Evolutionary conservation across 805 yeast genomes (phyloP).

Genomic region (Phaffomyces antillensis): DNA sequence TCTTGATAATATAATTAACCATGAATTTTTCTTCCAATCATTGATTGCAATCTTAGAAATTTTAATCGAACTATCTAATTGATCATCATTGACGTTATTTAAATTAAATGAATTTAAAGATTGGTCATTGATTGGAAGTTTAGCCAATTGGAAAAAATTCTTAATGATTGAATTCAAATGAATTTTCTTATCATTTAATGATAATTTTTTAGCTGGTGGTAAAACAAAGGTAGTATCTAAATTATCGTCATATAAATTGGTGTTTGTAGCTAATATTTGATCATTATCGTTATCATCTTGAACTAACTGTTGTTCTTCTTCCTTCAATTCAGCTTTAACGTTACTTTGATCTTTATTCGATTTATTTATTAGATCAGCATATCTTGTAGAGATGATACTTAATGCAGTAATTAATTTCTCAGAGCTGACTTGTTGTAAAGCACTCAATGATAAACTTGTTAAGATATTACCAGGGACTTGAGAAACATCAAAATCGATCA

Average conservation of each 20-base stretch:
- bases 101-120: conserved; percentile 13
- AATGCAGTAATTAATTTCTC: conserved; percentile 56
- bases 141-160: conserved; percentile 47
- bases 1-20: conserved; percentile 71
- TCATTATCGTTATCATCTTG: conserved; percentile 22
- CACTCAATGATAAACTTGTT: conserved; percentile 56
- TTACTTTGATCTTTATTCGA: conserved; percentile 4
- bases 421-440: conserved; percentile 49
- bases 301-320: conserved; percentile 21
- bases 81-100: conserved; percentile 15
- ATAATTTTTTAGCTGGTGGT: conserved; percentile 51
- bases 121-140: conserved; percentile 19
- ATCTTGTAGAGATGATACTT: conserved; percentile 62
- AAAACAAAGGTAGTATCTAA: conserved; percentile 41
- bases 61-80: conserved; percentile 18
- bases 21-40: conserved; percentile 61
- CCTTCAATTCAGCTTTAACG: conserved; percentile 25
- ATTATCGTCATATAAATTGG: conserved; percentile 26
- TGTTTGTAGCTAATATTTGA: conserved; percentile 5
- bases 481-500: conserved; percentile 64
- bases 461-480: conserved; percentile 59
- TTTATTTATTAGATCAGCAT: conserved; percentile 37
- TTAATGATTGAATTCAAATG: conserved; percentile 52
- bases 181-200: conserved; percentile 46
- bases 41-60: conserved; percentile 27